Evolutionary conservation across 257 asterid genomes (phyloP), one percentile per base, ranked within the genome.

Genomic region (Nicotiana tomentosiformis): DNA sequence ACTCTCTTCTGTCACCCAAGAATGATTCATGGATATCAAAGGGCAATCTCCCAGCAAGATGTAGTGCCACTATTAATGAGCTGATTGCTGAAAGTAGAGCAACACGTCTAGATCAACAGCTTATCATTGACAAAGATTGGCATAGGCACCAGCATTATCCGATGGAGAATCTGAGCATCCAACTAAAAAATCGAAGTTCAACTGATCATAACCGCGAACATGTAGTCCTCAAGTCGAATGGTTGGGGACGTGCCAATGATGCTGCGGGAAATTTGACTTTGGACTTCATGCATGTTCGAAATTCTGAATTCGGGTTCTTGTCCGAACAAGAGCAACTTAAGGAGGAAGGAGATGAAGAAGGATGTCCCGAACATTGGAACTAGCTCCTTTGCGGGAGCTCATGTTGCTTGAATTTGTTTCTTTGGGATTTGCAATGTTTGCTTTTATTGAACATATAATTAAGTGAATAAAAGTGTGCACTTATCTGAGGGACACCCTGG

Each of bases 1-100:
- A 84, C 94, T 92, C 98, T 92, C 95, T 89, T 93, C 94, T 93
- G 97, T 93, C 97, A 89, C 87, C 92, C 4, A 85, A 85, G 11
- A 88, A 83, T 76, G 79, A 72, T 76, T 33, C 51, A 35, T 86
- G 82, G 91, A 85, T 77, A 72, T 82, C 88, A 12, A 53, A 92
- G 11, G 56, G 86, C 8, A 90, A 90, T 74, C 91, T 91, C 20
- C 89, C 94, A 2, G 83, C 87, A 4, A 84, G 20, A 46, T 88
- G 93, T 82, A 89, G 93, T 80, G 91, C 92, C 10, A 95, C 92
- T 11, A 90, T 93, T 14, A 88, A 87, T 5, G 94, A 93, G 80
- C 86, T 93, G 35, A 93, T 93, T 0, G 96, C 93, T 0, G 94
- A 90, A 66, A 91, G 90, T 51, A 90, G 96, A 39, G 96, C 94